Evolutionary conservation across 1,139 yeast species (phyloP).

Genomic region (Zhuliangozyma blackwelliae): DNA sequence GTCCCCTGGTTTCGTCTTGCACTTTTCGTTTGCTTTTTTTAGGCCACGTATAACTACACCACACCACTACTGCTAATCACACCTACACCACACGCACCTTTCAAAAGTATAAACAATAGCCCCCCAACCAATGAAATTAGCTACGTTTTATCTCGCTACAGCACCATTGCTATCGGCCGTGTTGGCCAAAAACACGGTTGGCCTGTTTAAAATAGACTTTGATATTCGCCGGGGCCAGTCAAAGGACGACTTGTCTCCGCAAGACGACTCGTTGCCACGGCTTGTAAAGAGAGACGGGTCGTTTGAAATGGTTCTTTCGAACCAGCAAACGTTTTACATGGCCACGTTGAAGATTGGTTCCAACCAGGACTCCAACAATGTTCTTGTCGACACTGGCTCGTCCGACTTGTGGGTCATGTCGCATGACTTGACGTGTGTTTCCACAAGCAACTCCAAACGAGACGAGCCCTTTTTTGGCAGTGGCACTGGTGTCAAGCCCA

Average conservation of each 20-base stretch:
- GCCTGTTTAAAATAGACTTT: slow-evolving; percentile 19
- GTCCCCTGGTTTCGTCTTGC: too few relatives aligned
- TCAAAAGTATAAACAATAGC: too few relatives aligned
- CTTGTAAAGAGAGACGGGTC: slow-evolving; percentile 36
- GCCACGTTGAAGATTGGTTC: slow-evolving; percentile 38
- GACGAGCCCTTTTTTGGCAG: neutral
- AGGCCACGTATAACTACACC: too few relatives aligned
- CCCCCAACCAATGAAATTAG: too few relatives aligned
- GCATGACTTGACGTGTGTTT: slow-evolving; percentile 24
- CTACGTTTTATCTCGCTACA: too few relatives aligned
- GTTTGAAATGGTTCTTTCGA: slow-evolving; percentile 35
- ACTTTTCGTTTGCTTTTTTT: too few relatives aligned
- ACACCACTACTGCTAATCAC: too few relatives aligned
- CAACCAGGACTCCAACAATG: slow-evolving; percentile 23
- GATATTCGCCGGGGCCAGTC: slow-evolving; percentile 24
- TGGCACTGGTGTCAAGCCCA: slow-evolving; percentile 2
- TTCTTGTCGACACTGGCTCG: slow-evolving; percentile 44
- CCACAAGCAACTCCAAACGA: slow-evolving; percentile 4
- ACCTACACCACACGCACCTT: too few relatives aligned
- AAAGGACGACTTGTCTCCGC: slow-evolving; percentile 14
- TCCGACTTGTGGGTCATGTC: slow-evolving; percentile 47
- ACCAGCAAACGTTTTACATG: slow-evolving; percentile 47
- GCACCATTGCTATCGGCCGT: neutral
- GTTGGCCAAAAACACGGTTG: neutral
- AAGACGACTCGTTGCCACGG: slow-evolving; percentile 8